These are phyloP conservation scores for Conidiobolus incongruus DNA, from an alignment of 371 early-diverging fungal genomes.

Conservation along the genomic window DNA sequence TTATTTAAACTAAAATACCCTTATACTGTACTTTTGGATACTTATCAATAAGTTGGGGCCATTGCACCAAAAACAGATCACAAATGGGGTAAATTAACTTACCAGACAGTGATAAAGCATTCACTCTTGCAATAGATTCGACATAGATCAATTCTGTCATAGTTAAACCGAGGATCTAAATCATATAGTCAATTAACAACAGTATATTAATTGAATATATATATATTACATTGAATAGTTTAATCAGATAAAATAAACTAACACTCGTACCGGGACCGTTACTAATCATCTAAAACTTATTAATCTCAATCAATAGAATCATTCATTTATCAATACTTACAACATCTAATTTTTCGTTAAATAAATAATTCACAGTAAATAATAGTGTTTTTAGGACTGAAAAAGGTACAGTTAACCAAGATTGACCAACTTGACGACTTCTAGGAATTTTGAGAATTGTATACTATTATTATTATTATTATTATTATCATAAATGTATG, in stretches of 20 bases:
- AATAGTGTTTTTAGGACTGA: slow-evolving; percentile 18
- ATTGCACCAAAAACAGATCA: background rate
- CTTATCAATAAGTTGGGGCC: background rate
- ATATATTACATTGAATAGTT: background rate
- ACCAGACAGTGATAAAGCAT: background rate
- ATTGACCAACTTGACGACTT: slow-evolving; percentile 44
- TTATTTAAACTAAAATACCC: background rate
- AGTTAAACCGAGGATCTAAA: slow-evolving; percentile 28
- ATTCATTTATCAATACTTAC: slow-evolving; percentile 13
- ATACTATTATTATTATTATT: slow-evolving; percentile 9
- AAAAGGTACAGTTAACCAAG: slow-evolving; percentile 29
- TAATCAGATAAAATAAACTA: slow-evolving; percentile 21
- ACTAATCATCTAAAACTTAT: slow-evolving; percentile 30
- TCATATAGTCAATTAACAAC: slow-evolving; percentile 8
- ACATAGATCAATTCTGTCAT: slow-evolving; percentile 12
- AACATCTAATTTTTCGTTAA: slow-evolving; percentile 20
- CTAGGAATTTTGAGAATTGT: slow-evolving; percentile 27
- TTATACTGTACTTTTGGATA: background rate
- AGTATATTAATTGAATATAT: slow-evolving; percentile 5
- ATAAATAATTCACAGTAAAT: slow-evolving; percentile 14
- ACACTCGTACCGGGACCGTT: slow-evolving; percentile 96
- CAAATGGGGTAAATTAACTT: background rate
- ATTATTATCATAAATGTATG: background rate
- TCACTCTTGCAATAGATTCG: background rate
- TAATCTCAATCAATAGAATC: slow-evolving; percentile 5